phyloP scores from a whole-genome alignment of 164 flowering plant genomes.

The Macadamia tetraphylla region DNA sequence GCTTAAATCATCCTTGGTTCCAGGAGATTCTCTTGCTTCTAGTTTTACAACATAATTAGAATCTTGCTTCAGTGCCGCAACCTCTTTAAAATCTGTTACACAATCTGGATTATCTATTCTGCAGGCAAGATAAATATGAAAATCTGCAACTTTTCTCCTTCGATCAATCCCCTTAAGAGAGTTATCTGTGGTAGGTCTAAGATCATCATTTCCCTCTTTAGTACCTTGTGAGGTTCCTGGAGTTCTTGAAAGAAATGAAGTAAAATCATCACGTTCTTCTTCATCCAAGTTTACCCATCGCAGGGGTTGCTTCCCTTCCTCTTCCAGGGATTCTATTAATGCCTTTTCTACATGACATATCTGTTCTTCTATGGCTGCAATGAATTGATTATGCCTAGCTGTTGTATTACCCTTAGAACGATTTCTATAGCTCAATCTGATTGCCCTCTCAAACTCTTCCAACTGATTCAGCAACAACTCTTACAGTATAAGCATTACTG shows the following conservation, averaged over 20 bases:
- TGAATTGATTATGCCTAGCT: constrained; percentile 63
- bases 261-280: constrained; percentile 76
- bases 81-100: constrained; percentile 25
- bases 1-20: constrained; percentile 25
- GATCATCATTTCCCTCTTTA: constrained; percentile 18
- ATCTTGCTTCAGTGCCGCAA: constrained; percentile 24
- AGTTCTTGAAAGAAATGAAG: constrained; percentile 69
- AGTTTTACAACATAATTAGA: constrained; percentile 31
- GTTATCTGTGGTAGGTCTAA: constrained; percentile 7
- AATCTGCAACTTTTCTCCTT: constrained; percentile 9
- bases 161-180: constrained; percentile 11
- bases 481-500: constrained; percentile 7
- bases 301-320: constrained; percentile 54
- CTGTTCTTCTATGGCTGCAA: constrained; percentile 63
- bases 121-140: constrained; percentile 6
- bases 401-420: constrained; percentile 36
- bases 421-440: constrained; percentile 50
- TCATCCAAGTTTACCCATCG: constrained; percentile 78
- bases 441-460: constrained; percentile 91
- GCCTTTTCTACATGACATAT: constrained; percentile 54
- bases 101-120: constrained; percentile 13
- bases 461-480: constrained; percentile 35
- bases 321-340: constrained; percentile 40
- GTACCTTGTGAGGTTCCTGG: constrained; percentile 22
- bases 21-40: constrained; percentile 28